Base-by-base conservation (phyloP, 192 early-diverging fungal species). In the Backusella circina region DNA sequence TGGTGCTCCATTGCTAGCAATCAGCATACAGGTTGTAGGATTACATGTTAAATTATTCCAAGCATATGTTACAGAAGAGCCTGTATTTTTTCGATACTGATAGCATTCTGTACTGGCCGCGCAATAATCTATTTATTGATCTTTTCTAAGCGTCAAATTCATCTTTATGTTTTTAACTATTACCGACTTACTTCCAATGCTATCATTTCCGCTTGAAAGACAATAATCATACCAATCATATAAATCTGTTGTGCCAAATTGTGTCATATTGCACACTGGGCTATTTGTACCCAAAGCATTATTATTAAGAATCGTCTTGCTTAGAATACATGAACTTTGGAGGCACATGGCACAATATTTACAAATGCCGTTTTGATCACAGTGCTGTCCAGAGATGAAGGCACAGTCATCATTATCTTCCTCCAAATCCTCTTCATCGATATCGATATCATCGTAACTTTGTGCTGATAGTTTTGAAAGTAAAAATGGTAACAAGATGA, bases 291-390 rank as follows among this genome's bases (percentile, higher is more conserved):
- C 13, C 16, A 36, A 37, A 36, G 3, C 32, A 28, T 28, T 61
- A 4, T 61, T 61, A 28, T 61, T 61, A 18, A 21, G 36, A 6
- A 75, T 67, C 3, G 57, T 32, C n/a, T 75, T 67, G 44, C 47
- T 75, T 35, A 75, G 41, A 50, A 75, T 75, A 69, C 74, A 75
- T 18, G 74, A 68, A 47, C 74, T 75, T 68, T 67, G 67, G 3
- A 75, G 67, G 36, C 74, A 75, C 74, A 75, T 75, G 47, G 74
- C 74, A 68, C 74, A 75, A 28, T 69, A 75, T 69, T 75, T 75
- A 39, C 74, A 75, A 21, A 75, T 69, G 26, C 67, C 74, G 33
- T 69, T 51, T 28, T 33, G 30, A 31, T 69, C 67, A 68, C 74
- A 75, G 21, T 67, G 36, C 37, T 75, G 74, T 15, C 74, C 50